Evolutionary conservation across 139 green algal genomes (phyloP), one percentile per base, ranked within the genome.

Genomic region (Chara braunii): DNA sequence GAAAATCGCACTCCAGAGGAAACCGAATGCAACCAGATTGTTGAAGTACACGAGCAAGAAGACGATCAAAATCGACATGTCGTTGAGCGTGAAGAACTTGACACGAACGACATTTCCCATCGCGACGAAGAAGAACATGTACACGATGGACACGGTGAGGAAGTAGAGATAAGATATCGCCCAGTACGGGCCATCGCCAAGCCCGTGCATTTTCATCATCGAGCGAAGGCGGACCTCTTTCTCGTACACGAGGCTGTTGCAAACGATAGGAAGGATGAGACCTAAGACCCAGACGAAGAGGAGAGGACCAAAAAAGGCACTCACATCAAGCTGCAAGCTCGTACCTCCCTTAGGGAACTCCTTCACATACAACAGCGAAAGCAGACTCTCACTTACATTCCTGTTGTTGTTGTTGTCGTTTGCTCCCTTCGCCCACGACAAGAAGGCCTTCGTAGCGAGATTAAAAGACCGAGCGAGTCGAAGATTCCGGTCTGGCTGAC

Each of bases 181-280:
- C 60, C 51, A 83, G 40, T 82, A 81, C 5, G 75, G 28, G 22
- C 37, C 12, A 12, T 77, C 72, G 9, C 51, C 45, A 3, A 82
- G 54, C 7, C 75, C 75, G 24, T 97, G 90, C 89, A 96, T 95
- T 72, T 90, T 90, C 90, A 96, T 96, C 84, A 95, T 96, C 51
- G 85, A 92, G 50, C 89, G 79, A 67, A 96, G 72, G 34, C 79
- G 60, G 58, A 85, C 81, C 77, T 89, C 79, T 79, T 92, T 86
- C 72, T 94, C 86, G 24, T 82, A 78, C 50, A 82, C 65, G 37
- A 90, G 75, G 7, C 85, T 65, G 12, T 26, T 58, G 14, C 44
- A 24, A 12, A 52, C 54, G 54, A 74, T 57, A 31, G 84, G 84
- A 18, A 87, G 60, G 32, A 84, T 78, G 9, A 90, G 64, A 63